Evolutionary conservation across 2,329 filamentous ascomycete species (phyloP), one percentile per base, ranked within the genome.

Genomic region (Penicillium brasilianum): DNA sequence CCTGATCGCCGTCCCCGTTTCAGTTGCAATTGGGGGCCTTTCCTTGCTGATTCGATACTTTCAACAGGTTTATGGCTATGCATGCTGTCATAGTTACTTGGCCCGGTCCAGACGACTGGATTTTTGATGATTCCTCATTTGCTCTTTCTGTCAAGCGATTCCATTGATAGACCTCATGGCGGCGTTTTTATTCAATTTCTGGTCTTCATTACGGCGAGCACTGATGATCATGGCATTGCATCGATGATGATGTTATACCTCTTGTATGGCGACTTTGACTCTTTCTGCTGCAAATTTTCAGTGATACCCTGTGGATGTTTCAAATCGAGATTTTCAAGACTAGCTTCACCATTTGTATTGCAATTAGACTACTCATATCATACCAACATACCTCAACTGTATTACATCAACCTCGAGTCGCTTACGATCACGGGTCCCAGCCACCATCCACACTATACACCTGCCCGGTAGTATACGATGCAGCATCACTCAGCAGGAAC

Each of bases 391-490:
- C 46, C 13, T 2, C 4, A 8, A 49, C 18, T 49, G 28, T 18
- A 16, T 16, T 49, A 32, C 37, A 11, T 18, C 28, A 18, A 16
- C 6, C 9, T 18, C 9, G 13, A 9, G 16, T 13, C n/a, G n/a
- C n/a, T 25, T 11, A n/a, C 16, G 16, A n/a, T 66, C 41, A 72
- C 18, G 66, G 60, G 62, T 75, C 66, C 76, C 78, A 81, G 0
- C 80, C 81, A 4, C 82, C 82, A 69, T 84, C 82, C 22, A 83
- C 78, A 55, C 71, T 77, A 50, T 80, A 74, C 4, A 80, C 75
- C 10, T 76, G 72, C 0, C 82, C 81, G 1, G 82, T 84, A 1
- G 82, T 79, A 67, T 78, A 83, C 2, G 77, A 79, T 1, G 77
- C 70, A 10, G 79, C 77, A 60, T 81, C 77, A 46, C 80, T 80